Evolutionary conservation across 1,139 yeast genomes (phyloP).

Genomic region (Starmera stellimalicola): DNA sequence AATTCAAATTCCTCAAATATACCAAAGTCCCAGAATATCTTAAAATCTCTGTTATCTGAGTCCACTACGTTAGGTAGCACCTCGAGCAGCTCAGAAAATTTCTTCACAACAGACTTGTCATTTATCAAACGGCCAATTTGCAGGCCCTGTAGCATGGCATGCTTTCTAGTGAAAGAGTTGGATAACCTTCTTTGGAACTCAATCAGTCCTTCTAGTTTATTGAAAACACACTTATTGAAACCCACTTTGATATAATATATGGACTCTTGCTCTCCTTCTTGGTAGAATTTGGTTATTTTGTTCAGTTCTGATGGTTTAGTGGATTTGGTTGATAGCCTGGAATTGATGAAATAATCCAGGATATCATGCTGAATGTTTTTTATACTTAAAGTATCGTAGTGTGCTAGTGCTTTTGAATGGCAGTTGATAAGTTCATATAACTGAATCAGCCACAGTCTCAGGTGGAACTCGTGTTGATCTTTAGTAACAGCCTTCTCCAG

Average conservation of each 20-base stretch:
- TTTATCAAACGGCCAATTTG: slow-evolving; percentile 28
- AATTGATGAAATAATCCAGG: slow-evolving; percentile 45
- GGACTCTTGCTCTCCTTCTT: slow-evolving; percentile 42
- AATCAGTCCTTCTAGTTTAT: slow-evolving; percentile 53
- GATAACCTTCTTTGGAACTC: slow-evolving; percentile 37
- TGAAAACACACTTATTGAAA: slow-evolving; percentile 44
- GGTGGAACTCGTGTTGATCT: slow-evolving; percentile 59
- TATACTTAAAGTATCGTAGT: slow-evolving; percentile 48
- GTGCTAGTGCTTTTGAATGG: slow-evolving; percentile 37
- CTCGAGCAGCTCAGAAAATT: slow-evolving; percentile 3
- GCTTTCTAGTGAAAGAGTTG: slow-evolving; percentile 24
- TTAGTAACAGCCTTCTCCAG: slow-evolving; percentile 38
- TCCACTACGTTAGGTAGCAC: slow-evolving; percentile 2
- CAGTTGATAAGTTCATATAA: slow-evolving; percentile 55
- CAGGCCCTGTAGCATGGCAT: slow-evolving; percentile 29
- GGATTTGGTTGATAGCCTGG: slow-evolving; percentile 34
- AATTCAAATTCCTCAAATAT: slow-evolving; percentile 17
- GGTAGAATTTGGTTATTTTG: slow-evolving; percentile 31
- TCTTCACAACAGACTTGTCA: slow-evolving; percentile 8
- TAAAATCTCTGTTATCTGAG: slow-evolving; percentile 41
- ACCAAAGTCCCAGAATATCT: slow-evolving; percentile 39
- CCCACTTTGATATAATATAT: slow-evolving; percentile 37
- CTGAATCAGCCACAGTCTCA: slow-evolving; percentile 62
- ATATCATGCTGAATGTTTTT: slow-evolving; percentile 79
- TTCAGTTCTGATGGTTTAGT: slow-evolving; percentile 23